These are phyloP conservation scores for Trypanosoma platydactyli DNA, from an alignment of 208 protist species.

Conservation along the genomic window DNA sequence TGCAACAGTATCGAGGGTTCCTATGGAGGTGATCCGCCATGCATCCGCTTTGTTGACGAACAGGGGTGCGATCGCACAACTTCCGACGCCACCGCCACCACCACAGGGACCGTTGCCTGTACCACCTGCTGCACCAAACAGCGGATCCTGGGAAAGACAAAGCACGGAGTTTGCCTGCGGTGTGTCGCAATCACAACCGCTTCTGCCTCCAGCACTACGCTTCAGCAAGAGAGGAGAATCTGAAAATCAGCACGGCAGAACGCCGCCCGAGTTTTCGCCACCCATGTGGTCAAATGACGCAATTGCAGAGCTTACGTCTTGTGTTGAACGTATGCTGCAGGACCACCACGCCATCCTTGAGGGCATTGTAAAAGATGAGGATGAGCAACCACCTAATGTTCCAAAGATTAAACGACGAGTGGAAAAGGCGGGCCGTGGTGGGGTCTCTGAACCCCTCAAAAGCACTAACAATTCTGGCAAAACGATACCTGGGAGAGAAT, in stretches of 20 bases:
- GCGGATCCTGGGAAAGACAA: neutral
- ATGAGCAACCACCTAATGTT: neutral
- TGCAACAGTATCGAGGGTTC: conserved; percentile 39
- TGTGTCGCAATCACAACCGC: conserved; percentile 1
- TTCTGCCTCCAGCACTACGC: neutral
- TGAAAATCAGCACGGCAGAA: conserved; percentile 9
- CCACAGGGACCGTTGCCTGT: neutral
- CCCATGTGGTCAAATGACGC: conserved; percentile 19
- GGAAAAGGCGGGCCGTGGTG: conserved; percentile 18
- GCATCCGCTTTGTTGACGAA: conserved; percentile 43
- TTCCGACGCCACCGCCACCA: neutral
- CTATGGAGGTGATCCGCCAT: conserved; percentile 73
- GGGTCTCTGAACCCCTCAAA: neutral
- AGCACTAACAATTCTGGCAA: conserved; percentile 18
- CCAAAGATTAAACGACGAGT: conserved; percentile 9
- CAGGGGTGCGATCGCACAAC: neutral
- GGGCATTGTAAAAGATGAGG: conserved; percentile 43
- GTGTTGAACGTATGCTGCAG: conserved; percentile 75
- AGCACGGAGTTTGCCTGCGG: neutral
- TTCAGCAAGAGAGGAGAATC: conserved; percentile 2
- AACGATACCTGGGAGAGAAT: neutral
- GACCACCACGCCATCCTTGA: conserved; percentile 66
- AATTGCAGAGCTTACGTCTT: conserved; percentile 38
- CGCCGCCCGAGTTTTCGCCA: neutral
- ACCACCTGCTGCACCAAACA: neutral